A percentile compares a stretch with the other conserved stretches of the same genome.
Conservation (phyloP, 768 basidiomycete genomes). For the Jaapia argillacea region DNA sequence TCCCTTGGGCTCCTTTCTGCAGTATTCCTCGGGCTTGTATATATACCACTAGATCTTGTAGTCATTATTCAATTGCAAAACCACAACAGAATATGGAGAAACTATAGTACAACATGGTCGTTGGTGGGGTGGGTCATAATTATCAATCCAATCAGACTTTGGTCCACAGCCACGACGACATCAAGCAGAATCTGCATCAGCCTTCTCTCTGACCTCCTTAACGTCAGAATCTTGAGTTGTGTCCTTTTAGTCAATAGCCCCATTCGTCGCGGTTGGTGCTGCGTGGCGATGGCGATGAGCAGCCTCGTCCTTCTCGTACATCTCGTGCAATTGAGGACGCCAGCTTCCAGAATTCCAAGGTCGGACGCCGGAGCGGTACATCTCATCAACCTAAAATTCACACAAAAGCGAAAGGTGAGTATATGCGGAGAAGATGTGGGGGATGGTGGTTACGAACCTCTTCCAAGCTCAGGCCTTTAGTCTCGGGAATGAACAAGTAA, state of each 20-base stretch:
- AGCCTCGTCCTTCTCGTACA: neutral
- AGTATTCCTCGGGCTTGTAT: too few species aligned
- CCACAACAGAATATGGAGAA: too few species aligned
- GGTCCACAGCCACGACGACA: too few species aligned
- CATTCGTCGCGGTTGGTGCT: neutral
- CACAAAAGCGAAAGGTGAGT: too few species aligned
- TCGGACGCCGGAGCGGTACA: constrained; percentile 56
- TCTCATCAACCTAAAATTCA: constrained; percentile 49
- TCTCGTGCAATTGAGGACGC: constrained; percentile 16
- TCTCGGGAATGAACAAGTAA: constrained; percentile 73
- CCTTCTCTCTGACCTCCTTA: neutral
- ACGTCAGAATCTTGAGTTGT: neutral
- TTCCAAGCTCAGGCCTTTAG: constrained; percentile 67
- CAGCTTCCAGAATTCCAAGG: constrained; percentile 59
- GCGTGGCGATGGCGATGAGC: too few species aligned
- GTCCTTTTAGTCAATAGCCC: neutral
- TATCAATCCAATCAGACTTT: too few species aligned
- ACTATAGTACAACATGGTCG: too few species aligned
- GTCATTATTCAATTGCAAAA: too few species aligned
- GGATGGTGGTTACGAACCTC: constrained; percentile 32
- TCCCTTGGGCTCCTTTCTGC: too few species aligned
- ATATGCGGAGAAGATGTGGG: neutral
- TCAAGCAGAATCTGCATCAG: neutral
- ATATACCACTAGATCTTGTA: too few species aligned
- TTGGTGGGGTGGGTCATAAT: too few species aligned